Conservation (phyloP, 2,329 filamentous ascomycete genomes). For the Diaporthe amygdali region DNA sequence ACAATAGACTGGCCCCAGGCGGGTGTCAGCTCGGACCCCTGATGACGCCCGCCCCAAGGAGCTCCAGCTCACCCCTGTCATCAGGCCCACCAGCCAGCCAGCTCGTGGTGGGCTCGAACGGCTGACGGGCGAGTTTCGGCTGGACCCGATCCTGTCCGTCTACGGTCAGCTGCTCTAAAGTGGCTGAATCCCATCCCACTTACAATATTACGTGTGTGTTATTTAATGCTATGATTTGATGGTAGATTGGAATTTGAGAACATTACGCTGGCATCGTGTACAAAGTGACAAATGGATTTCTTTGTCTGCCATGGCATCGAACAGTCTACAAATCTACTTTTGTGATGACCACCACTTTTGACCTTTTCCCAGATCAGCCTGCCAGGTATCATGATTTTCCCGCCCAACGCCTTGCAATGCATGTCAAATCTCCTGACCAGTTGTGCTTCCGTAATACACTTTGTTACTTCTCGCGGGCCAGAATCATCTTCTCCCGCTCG, state of each 20-base stretch:
- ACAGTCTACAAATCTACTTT: not conserved
- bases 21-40: constrained; percentile 16
- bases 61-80: constrained; percentile 13
- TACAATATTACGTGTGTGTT: not conserved
- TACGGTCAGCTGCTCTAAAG: not conserved
- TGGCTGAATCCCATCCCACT: not conserved
- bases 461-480: constrained; percentile 65
- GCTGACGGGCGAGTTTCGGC: constrained; percentile 3
- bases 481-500: constrained; percentile 86
- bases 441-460: not conserved
- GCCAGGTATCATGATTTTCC: constrained; percentile 25
- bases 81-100: not conserved
- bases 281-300: too few species aligned
- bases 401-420: constrained; percentile 27
- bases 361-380: not conserved
- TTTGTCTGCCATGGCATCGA: not conserved
- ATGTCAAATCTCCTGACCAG: not conserved
- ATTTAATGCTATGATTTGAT: not conserved
- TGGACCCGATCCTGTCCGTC: not conserved
- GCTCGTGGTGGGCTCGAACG: not conserved
- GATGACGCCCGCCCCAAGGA: not conserved
- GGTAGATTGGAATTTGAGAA: not conserved
- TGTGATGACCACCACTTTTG: not conserved
- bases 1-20: constrained; percentile 10
- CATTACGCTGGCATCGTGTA: not conserved